phyloP scores from a whole-genome alignment of 495 filamentous ascomycete species.

The Aspergillus affinis region DNA sequence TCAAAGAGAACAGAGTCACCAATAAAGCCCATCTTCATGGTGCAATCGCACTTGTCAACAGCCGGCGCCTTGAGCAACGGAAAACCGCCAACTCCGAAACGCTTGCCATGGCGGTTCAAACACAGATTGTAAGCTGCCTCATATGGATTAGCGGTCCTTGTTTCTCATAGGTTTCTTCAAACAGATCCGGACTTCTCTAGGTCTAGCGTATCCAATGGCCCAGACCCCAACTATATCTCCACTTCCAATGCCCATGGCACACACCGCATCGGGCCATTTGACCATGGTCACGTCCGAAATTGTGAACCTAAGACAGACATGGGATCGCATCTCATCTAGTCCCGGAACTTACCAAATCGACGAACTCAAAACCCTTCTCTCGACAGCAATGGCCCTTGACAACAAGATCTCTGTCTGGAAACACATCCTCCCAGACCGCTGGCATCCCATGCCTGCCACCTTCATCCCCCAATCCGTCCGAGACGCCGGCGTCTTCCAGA shows the following conservation, averaged over 20 bases:
- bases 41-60: constrained; percentile 37
- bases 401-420: constrained; percentile 30
- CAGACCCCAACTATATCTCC: constrained; percentile 32
- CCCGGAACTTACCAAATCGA: constrained; percentile 8
- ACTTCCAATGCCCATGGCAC: constrained; percentile 14
- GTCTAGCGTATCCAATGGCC: constrained; percentile 24
- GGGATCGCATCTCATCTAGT: constrained; percentile 19
- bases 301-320: constrained; percentile 30
- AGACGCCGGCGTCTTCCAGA: constrained; percentile 43
- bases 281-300: constrained; percentile 23
- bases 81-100: constrained; percentile 18
- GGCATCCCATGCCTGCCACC: constrained; percentile 31
- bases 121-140: constrained; percentile 30
- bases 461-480: constrained; percentile 36
- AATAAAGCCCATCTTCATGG: constrained; percentile 34
- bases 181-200: constrained; percentile 31
- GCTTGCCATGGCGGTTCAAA: constrained; percentile 30
- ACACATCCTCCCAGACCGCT: constrained; percentile 28
- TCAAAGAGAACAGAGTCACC: constrained; percentile 26
- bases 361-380: constrained; percentile 20
- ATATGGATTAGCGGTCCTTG: neutral
- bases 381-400: constrained; percentile 30
- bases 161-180: neutral
- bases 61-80: constrained; percentile 15
- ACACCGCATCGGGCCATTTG: constrained; percentile 27